Evolutionary conservation across 2,329 filamentous ascomycete species (phyloP).

Genomic region (Erysiphe neolycopersici): DNA sequence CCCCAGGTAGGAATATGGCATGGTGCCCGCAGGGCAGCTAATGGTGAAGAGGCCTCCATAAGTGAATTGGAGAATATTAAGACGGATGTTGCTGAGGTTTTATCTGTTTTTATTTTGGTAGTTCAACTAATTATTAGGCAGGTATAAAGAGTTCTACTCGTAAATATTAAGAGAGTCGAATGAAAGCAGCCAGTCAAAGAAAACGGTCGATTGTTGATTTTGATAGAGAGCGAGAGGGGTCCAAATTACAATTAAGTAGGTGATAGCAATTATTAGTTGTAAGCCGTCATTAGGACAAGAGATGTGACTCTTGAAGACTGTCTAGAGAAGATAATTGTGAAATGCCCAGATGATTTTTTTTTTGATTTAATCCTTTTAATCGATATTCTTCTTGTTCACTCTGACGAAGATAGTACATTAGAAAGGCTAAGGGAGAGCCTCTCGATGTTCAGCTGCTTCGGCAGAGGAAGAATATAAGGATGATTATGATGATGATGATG

Average conservation of each 20-base stretch:
- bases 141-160: background rate
- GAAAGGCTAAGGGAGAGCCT: constrained; percentile 9
- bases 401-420: constrained; percentile 6
- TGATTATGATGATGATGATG: no score
- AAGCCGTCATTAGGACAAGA: background rate
- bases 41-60: constrained; percentile 85
- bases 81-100: background rate
- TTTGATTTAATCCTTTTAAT: no score
- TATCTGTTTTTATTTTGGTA: background rate
- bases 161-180: background rate
- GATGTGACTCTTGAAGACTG: background rate
- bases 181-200: background rate
- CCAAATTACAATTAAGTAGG: background rate
- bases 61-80: background rate
- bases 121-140: background rate
- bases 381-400: constrained; percentile 2
- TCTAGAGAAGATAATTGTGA: background rate
- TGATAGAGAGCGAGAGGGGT: background rate
- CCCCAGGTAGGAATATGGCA: constrained; percentile 35
- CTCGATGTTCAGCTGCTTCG: constrained; percentile 5
- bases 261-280: background rate
- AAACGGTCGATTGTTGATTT: background rate
- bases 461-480: background rate
- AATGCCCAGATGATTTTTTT: no score
- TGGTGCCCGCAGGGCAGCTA: constrained; percentile 75